These are phyloP conservation scores for Scheffersomyces ergatensis DNA, from an alignment of 805 yeast species.

Conservation along the genomic window DNA sequence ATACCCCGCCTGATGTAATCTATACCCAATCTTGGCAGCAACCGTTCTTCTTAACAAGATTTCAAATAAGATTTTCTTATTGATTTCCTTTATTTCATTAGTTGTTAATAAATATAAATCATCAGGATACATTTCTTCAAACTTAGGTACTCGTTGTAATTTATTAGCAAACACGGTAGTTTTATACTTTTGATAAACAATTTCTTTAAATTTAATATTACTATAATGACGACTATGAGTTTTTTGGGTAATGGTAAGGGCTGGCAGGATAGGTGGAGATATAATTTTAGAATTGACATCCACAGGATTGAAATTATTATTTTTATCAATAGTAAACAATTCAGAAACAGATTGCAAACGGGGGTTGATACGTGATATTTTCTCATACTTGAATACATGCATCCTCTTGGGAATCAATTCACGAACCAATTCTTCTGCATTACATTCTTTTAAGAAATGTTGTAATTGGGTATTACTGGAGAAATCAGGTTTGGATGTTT, in stretches of 20 bases:
- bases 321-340: neutral
- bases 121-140: conserved; percentile 27
- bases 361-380: conserved; percentile 14
- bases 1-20: conserved; percentile 21
- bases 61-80: conserved; percentile 32
- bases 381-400: conserved; percentile 21
- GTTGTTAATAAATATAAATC: conserved; percentile 19
- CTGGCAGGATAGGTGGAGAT: neutral
- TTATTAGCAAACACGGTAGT: conserved; percentile 20
- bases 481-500: conserved; percentile 16
- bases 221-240: neutral
- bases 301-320: neutral
- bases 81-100: conserved; percentile 25
- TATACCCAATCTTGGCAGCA: conserved; percentile 38
- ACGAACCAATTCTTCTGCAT: conserved; percentile 19
- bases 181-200: conserved; percentile 28
- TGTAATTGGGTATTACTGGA: conserved; percentile 15
- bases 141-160: conserved; percentile 19
- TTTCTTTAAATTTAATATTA: conserved; percentile 7
- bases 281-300: neutral
- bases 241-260: neutral
- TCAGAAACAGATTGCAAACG: conserved; percentile 1
- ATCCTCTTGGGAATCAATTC: conserved; percentile 28
- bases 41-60: conserved; percentile 37
- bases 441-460: conserved; percentile 14